phyloP scores from a whole-genome alignment of 106 monocot species.

The Narthecium ossifragum region DNA sequence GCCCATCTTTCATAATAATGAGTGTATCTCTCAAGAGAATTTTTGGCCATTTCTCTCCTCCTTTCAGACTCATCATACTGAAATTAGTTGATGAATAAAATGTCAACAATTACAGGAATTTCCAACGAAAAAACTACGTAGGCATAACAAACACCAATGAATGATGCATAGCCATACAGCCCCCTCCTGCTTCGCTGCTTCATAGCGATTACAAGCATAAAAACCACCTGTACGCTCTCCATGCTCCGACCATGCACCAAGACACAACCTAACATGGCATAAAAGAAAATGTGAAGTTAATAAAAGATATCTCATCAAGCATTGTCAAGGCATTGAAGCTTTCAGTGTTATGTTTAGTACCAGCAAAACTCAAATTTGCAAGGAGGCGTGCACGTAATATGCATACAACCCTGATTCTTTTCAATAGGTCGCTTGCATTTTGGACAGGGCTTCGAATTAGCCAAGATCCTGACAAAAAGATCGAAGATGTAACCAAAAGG shows the following conservation, averaged over 20 bases:
- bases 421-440: slow-evolving; percentile 87
- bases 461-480: slow-evolving; percentile 63
- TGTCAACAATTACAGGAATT: not conserved
- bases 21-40: slow-evolving; percentile 81
- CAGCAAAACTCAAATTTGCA: slow-evolving; percentile 95
- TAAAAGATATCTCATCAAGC: not conserved
- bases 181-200: slow-evolving; percentile 82
- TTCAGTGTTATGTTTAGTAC: slow-evolving; percentile 22
- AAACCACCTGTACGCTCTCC: slow-evolving; percentile 87
- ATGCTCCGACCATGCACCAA: slow-evolving; percentile 84
- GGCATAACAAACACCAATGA: not conserved
- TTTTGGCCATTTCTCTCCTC: slow-evolving; percentile 88
- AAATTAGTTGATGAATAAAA: slow-evolving; percentile 21
- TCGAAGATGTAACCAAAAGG: not conserved
- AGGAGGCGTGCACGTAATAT: slow-evolving; percentile 85
- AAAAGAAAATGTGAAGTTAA: not conserved
- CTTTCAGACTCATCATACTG: slow-evolving; percentile 89
- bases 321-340: too few species aligned
- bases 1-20: slow-evolving; percentile 92
- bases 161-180: slow-evolving; percentile 35
- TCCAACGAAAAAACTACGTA: not conserved
- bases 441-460: slow-evolving; percentile 88
- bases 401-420: slow-evolving; percentile 93
- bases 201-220: slow-evolving; percentile 87
- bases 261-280: slow-evolving; percentile 55